A percentile compares a stretch with the other conserved stretches of the same genome.
phyloP scores from a whole-genome alignment of 805 yeast genomes.

The Phaffomyces opuntiae region DNA sequence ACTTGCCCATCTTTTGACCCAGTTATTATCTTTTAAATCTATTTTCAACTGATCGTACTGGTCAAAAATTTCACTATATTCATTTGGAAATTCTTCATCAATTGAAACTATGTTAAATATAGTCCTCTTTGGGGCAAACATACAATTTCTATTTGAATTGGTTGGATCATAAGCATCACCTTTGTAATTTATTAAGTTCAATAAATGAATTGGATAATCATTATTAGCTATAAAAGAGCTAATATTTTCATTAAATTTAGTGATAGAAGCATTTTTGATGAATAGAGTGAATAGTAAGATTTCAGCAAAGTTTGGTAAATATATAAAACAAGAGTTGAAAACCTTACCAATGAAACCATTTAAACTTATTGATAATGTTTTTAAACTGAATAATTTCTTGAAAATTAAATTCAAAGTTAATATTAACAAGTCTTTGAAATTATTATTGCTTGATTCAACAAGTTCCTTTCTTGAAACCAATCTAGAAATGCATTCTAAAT shows the following conservation, averaged over 20 bases:
- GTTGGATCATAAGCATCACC: slow-evolving; percentile 7
- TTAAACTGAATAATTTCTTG: slow-evolving; percentile 11
- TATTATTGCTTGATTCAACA: slow-evolving; percentile 16
- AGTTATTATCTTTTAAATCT: slow-evolving; percentile 47
- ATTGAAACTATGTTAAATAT: slow-evolving; percentile 23
- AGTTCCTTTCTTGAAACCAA: slow-evolving; percentile 21
- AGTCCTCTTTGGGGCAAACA: slow-evolving; percentile 29
- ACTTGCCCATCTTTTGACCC: slow-evolving; percentile 58
- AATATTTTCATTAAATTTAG: slow-evolving; percentile 12
- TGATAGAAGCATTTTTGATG: slow-evolving; percentile 42
- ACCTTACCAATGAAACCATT: slow-evolving; percentile 53
- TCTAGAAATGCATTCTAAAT: slow-evolving; percentile 28
- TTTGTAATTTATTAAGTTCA: slow-evolving; percentile 8
- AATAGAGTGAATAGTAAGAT: slow-evolving; percentile 51
- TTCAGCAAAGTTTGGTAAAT: slow-evolving; percentile 40
- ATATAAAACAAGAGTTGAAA: slow-evolving; percentile 47
- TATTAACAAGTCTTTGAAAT: slow-evolving; percentile 7
- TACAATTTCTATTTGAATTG: slow-evolving; percentile 27
- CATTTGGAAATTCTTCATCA: slow-evolving; percentile 18
- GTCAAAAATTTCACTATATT: slow-evolving; percentile 3
- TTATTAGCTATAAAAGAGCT: not conserved
- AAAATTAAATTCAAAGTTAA: slow-evolving; percentile 8
- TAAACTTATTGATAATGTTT: slow-evolving; percentile 11
- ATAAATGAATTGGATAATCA: slow-evolving; percentile 8
- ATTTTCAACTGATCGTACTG: slow-evolving; percentile 25